Base-by-base conservation (phyloP, 441 rosid genomes). In the Iberis amara region DNA sequence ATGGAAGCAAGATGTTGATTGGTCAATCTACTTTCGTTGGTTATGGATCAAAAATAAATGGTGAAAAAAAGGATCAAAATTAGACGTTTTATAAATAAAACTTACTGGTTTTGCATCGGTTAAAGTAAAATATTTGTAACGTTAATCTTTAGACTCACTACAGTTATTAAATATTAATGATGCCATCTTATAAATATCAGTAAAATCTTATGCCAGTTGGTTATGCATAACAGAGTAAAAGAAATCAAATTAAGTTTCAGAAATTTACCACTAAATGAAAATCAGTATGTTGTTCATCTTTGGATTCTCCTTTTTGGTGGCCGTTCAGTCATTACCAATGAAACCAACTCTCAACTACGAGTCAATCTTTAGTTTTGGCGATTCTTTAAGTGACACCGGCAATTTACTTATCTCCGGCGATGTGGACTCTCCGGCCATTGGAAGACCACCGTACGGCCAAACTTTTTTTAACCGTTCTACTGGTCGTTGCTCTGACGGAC, bases 301-400 rank as follows among this genome's bases (percentile, higher is more conserved):
- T 18, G 11, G 35, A 39, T 56, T 59, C 12, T 64, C 63, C 26
- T 9, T 36, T 14, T 9, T 64, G 10, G 35, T 49, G 41, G 7
- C 12, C 5, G 41, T 57, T 11, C 1, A 3, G 4, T 46, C 79
- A 23, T 39, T 27, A n/a, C 64, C 65, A 2, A 12, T 41, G 10
- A 64, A 47, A 55, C 46, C 28, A 41, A 24, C 33, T 38, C 57
- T 11, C 13, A 69, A 59, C 6, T 86, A 76, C 21, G 73, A 80
- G 10, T 68, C 87, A 1, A 75, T 86, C 14, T 84, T 78, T 64
- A 84, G 79, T 53, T 84, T 87, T 2, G 96, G 96, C 0, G 94
- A 87, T 69, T 87, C 96, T 7, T 63, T 82, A 31, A 82, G 88
- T 27, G 96, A 84, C 65, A 80, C 88, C 0, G 96, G 94, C 7